Evolutionary conservation across 192 early-diverging fungal genomes (phyloP), one percentile per base, ranked within the genome.

Genomic region (Coemansia sp.): DNA sequence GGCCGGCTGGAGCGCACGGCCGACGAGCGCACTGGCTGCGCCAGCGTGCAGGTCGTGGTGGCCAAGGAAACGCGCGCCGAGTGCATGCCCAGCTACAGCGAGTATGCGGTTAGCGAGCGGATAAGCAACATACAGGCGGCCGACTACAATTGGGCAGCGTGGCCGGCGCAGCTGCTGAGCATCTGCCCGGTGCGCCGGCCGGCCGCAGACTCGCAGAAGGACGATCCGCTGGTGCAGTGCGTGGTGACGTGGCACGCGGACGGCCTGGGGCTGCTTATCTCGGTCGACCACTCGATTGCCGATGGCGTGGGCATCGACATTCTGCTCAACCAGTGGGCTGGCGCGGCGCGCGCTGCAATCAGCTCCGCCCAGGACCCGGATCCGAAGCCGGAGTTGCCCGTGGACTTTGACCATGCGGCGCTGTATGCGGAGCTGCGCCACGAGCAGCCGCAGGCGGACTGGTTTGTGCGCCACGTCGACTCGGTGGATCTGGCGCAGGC

Each of bases 211-310:
- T n/a, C 19, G 21, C 15, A 35, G 7, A 30, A 7, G 36, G 46
- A 49, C 0, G 38, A 40, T 8, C 63, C 70, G 8, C 32, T 73
- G 15, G 58, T 50, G 38, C 63, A 66, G 19, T 65, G 59, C 20
- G 39, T 73, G 6, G 50, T 66, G 7, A 62, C 70, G 0, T 66
- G 70, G 58, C 58, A 65, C 35, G n/a, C 47, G 15, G 70, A 73
- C 28, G 70, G 70, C 19, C 21, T 73, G 48, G 62, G 70, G 1
- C 23, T 73, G 4, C 35, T 73, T 29, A 34, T 73, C 20, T 73
- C 70, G 7, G 55, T 73, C 2, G 70, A 73, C 42, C 70, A 73
- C 34, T 62, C 58, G 38, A 41, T 73, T 4, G 44, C 26, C n/a
- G 70, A 73, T n/a, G 70, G 70, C 15, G 42, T 66, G 4, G 70